Conservation (phyloP, 306 rosid genomes). For the Vicia villosa region DNA sequence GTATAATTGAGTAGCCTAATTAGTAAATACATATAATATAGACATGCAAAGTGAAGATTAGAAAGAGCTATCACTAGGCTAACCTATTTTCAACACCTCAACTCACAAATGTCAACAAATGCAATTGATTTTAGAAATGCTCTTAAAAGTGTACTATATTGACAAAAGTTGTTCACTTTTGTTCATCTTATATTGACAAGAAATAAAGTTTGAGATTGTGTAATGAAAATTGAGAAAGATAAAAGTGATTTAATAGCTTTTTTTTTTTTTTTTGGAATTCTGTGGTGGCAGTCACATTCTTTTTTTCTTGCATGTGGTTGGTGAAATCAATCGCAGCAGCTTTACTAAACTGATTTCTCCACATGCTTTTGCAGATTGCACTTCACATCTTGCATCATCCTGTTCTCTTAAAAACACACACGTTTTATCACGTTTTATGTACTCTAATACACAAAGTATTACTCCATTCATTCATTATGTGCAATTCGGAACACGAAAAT, state of each 20-base stretch:
- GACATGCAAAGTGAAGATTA: neutral
- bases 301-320: slow-evolving; percentile 24
- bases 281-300: neutral
- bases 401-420: neutral
- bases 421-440: slow-evolving; percentile 1
- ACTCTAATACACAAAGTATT: neutral
- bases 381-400: slow-evolving; percentile 9
- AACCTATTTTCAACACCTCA: slow-evolving; percentile 5
- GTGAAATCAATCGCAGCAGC: slow-evolving; percentile 9
- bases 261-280: neutral
- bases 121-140: neutral
- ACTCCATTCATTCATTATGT: no score
- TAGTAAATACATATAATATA: neutral
- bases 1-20: neutral
- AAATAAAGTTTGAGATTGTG: no score
- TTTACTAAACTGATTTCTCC: slow-evolving; percentile 2
- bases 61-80: neutral
- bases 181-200: neutral
- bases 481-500: no score
- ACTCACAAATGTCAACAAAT: slow-evolving; percentile 16
- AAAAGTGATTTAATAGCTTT: no score
- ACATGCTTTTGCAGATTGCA: slow-evolving; percentile 30
- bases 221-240: no score
- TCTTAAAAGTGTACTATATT: neutral
- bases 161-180: neutral